Evolutionary conservation across 2,329 filamentous ascomycete species (phyloP), one percentile per base, ranked within the genome.

Genomic region (Neocucurbitaria cava): DNA sequence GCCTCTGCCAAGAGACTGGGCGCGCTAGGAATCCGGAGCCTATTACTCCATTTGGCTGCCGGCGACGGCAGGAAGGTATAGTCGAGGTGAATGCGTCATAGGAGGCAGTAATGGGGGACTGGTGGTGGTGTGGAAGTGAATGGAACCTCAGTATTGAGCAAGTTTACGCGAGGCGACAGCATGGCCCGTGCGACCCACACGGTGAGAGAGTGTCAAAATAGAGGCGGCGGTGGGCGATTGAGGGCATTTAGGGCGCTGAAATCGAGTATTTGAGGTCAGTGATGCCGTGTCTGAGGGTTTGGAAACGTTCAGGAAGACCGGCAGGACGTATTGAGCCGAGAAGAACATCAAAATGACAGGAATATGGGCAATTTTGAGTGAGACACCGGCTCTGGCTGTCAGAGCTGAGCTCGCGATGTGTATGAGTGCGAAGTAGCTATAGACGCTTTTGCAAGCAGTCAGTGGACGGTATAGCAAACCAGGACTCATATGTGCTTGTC

Each of bases 131-230:
- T 53, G 30, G 21, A 55, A 42, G 51, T 49, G 46, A 43, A 46
- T 24, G 48, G 35, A 42, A 21, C 35, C 18, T 20, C n/a, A 28
- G 36, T 17, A 40, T 15, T 11, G 47, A 55, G 36, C 52, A 38
- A 42, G 21, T 24, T 40, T 40, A 40, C 21, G 38, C 38, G 38
- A 40, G 5, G 20, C 20, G n/a, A 40, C 26, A 38, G 48, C 8
- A 31, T 57, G 58, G 58, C 28, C 51, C 48, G 41, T 51, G 58
- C 58, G 48, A 46, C 51, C 48, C 46, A 26, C 13, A 36, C 46
- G 18, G 28, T 41, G 33, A 43, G 28, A 36, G 23, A 11, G 4
- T 15, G 9, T 26, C 11, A 23, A 26, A 39, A 23, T n/a, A n/a
- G 11, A 23, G 21, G 21, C 8, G 20, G 20, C 21, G 20, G 15